Evolutionary conservation across 78 protist species (phyloP), one percentile per base, ranked within the genome.

Genomic region (Tieghemostelium lacteum): DNA sequence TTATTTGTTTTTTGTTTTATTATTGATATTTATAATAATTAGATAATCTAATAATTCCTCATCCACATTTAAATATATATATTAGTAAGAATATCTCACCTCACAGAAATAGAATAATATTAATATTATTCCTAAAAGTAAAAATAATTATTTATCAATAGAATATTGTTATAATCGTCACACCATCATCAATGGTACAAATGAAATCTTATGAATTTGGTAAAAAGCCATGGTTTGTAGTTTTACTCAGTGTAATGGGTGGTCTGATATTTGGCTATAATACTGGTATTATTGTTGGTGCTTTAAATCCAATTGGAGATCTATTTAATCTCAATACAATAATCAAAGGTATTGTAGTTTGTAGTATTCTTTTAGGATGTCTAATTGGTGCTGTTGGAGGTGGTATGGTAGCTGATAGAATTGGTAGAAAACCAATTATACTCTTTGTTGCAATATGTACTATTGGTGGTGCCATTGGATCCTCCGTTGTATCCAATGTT

Each of bases 211-310:
- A n/a, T n/a, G n/a, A n/a, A n/a, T n/a, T n/a, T n/a, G n/a, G n/a
- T n/a, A n/a, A n/a, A n/a, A n/a, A n/a, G n/a, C 52, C 52, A 45
- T 45, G 52, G 52, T 45, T 45, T 45, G 6, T 10, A 14, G 62
- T 80, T 26, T 36, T 37, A 19, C 64, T 80, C 2, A 55, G 76
- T 39, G 55, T 50, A 8, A 16, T 71, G 2, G 75, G 89, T 37
- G 89, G 89, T 28, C 58, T 80, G 17, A 69, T 69, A 34, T 80
- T 80, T 80, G 89, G 89, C 1, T 80, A 69, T 58, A 80, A 80
- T 57, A 80, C 89, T 3, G 89, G 89, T 57, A 52, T 80, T 31
- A 80, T 80, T 58, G 50, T 60, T 42, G 60, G 70, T 3, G 73
- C 89, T 17, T 57, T 80, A 22, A 64, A 72, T 19, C 78, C 74